Evolutionary conservation across 129 eudicot genomes (phyloP), one percentile per base, ranked within the genome.

Genomic region (Rutidosis leptorrhynchoides): DNA sequence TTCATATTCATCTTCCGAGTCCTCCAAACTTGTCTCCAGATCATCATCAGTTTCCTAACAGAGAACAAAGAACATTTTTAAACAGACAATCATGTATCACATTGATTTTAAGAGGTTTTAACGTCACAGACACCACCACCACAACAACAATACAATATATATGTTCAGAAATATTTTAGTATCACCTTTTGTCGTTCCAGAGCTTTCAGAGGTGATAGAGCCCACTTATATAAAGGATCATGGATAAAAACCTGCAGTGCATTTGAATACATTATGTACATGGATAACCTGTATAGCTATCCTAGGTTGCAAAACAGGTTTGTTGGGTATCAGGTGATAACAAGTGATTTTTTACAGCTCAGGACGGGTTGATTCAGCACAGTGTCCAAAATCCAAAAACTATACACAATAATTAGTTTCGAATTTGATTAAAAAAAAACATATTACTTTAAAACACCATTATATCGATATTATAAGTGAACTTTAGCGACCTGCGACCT

Each of bases 151-250:
- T 52, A n/a, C n/a, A 27, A 27, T 37, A 23, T 57, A 61, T 0
- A 25, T 30, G 11, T 19, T n/a, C 17, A 10, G 54, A 43, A 45
- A 28, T 4, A 12, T 58, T 32, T 57, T 45, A 28, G 65, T 45
- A 67, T 42, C 75, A 91, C 97, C 96, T 91, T 87, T 74, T 93
- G 98, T 62, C 98, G 95, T 67, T 86, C 89, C 84, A 93, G 76
- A 64, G 98, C 98, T 77, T 93, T 93, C 63, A 93, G 70, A 68
- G 98, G 98, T 9, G 98, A 93, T 54, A 93, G 62, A 48, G 98
- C 98, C 98, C 96, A 88, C 79, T 93, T 93, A 68, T 93, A 93
- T 21, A 93, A 64, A 65, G 98, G 98, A 75, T 93, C 98, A 60
- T 93, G 98, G 73, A 93, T 93, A 48, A 93, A 93, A 78, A 93